Conservation (phyloP, 768 basidiomycete species). For the Flagelloscypha sp. region DNA sequence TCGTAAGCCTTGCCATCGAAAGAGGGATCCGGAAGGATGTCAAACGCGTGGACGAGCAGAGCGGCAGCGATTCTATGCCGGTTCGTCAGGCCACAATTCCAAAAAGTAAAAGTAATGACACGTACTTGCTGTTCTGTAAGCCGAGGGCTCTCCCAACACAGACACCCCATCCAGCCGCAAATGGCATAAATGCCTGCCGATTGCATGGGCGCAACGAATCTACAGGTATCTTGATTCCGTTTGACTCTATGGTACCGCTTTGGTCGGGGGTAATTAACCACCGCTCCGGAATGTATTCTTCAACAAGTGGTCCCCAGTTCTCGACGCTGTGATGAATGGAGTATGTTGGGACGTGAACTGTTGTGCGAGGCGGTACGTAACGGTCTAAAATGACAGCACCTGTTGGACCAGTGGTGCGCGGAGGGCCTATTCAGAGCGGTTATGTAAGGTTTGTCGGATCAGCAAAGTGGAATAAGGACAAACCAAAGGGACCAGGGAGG, state of each 20-base stretch:
- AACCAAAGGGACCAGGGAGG: constrained; percentile 18
- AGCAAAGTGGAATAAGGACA: constrained; percentile 1
- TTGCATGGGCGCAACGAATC: constrained; percentile 7
- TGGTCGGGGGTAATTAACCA: constrained; percentile 8
- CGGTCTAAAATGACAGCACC: constrained; percentile 1
- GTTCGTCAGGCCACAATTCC: neutral
- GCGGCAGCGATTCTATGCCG: constrained; percentile 14
- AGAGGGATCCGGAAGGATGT: constrained; percentile 8
- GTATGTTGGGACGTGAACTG: constrained; percentile 1
- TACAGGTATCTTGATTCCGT: too few species aligned
- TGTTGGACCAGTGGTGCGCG: constrained; percentile 11
- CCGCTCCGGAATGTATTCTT: constrained; percentile 15
- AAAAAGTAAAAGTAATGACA: neutral
- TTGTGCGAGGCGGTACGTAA: neutral
- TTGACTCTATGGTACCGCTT: too few species aligned
- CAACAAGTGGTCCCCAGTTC: constrained; percentile 13
- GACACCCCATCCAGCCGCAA: constrained; percentile 13
- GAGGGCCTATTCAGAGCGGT: too few species aligned
- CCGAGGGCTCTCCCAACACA: constrained; percentile 20
- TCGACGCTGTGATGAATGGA: neutral
- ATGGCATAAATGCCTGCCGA: constrained; percentile 15
- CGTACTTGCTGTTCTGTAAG: constrained; percentile 20
- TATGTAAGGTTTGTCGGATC: too few species aligned
- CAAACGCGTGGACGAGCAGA: constrained; percentile 10
- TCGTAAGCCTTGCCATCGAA: constrained; percentile 16